A percentile compares a stretch with the other conserved stretches of the same genome.
Conservation (phyloP, 768 basidiomycete species). For the Tylopilus plumbeoviolaceoides region DNA sequence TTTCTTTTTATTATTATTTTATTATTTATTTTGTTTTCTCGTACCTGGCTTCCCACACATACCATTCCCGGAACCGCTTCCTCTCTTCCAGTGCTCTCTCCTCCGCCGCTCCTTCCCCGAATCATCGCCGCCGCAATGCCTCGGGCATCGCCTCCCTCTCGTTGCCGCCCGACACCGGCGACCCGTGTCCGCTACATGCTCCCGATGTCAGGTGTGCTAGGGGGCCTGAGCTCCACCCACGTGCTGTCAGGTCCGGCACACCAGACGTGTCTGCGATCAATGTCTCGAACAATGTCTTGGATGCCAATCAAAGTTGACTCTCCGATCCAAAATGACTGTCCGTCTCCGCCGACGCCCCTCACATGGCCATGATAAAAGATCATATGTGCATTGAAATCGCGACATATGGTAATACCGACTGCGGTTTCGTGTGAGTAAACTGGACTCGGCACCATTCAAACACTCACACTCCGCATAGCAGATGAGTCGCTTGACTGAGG, state of each 20-base stretch:
- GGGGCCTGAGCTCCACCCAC: not conserved
- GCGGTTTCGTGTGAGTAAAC: not conserved
- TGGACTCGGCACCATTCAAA: not conserved
- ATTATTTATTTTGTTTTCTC: not conserved
- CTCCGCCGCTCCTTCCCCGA: not conserved
- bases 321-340: not conserved
- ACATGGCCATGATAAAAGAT: not conserved
- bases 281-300: not conserved
- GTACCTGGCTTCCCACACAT: slow-evolving; percentile 13
- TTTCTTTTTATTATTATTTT: slow-evolving; percentile 1
- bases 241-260: not conserved
- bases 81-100: not conserved
- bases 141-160: not conserved
- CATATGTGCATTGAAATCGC: too few species aligned
- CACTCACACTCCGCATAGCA: not conserved
- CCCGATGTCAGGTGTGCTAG: not conserved
- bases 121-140: not conserved
- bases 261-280: not conserved
- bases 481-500: not conserved
- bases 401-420: not conserved
- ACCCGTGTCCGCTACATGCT: not conserved
- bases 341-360: not conserved
- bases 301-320: slow-evolving; percentile 1
- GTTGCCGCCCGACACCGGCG: not conserved
- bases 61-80: slow-evolving; percentile 1